Conservation (phyloP, 108 stramenopile species). For the Nannochloropsis oceanica region DNA sequence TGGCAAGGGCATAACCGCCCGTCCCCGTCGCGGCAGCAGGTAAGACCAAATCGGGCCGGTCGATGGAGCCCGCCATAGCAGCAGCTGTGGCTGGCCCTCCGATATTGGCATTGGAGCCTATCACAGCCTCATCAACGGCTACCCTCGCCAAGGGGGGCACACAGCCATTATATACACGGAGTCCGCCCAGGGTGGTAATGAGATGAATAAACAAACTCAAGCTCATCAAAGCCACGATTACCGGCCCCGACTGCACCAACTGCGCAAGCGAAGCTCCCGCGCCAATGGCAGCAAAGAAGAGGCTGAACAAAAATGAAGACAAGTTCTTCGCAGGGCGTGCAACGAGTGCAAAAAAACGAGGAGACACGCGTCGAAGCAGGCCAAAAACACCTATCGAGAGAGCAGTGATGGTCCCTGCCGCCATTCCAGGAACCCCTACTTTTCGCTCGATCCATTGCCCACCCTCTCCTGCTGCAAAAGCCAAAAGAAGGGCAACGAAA, state of each 20-base stretch:
- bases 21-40: conserved; percentile 22
- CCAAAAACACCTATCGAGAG: background rate
- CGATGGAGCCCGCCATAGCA: conserved; percentile 12
- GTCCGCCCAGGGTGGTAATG: background rate
- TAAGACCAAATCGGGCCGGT: conserved; percentile 3
- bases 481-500: background rate
- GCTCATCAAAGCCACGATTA: background rate
- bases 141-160: background rate
- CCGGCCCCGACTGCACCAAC: conserved; percentile 6
- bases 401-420: conserved; percentile 3
- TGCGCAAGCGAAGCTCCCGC: background rate
- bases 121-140: background rate
- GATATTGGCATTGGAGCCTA: conserved; percentile 24
- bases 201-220: conserved; percentile 2
- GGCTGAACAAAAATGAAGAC: conserved; percentile 5
- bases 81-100: conserved; percentile 21
- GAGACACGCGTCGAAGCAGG: background rate
- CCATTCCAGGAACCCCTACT: conserved; percentile 3
- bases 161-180: background rate
- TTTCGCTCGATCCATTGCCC: background rate
- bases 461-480: background rate
- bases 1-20: conserved; percentile 19
- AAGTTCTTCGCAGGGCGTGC: background rate
- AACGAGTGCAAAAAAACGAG: background rate
- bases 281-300: conserved; percentile 20